A percentile compares a stretch with the other conserved stretches of the same genome.
Evolutionary conservation across 176 grass and related monocot species (phyloP).

Genomic region (Oryza glumipatula): DNA sequence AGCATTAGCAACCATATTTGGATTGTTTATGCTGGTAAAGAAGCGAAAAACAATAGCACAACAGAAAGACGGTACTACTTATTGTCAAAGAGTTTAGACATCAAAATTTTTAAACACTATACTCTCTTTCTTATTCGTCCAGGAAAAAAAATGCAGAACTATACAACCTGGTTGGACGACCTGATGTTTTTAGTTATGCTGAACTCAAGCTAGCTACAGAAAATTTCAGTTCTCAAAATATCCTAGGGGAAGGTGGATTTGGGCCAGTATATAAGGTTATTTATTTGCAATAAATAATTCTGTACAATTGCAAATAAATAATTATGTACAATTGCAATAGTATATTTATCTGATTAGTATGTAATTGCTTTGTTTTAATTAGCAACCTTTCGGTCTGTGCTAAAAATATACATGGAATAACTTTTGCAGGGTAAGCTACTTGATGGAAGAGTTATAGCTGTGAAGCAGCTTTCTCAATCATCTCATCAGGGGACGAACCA

Average conservation of each 20-base stretch:
- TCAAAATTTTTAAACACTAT: not conserved
- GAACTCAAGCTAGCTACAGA: constrained; percentile 33
- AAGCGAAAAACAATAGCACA: constrained; percentile 43
- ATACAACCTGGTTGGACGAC: constrained; percentile 26
- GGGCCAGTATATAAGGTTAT: constrained; percentile 64
- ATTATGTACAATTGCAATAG: not conserved
- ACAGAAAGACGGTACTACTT: constrained; percentile 40
- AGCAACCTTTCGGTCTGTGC: not conserved
- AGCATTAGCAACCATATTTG: constrained; percentile 36
- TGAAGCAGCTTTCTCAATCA: constrained; percentile 54
- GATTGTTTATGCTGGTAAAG: constrained; percentile 41
- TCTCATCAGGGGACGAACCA: constrained; percentile 59
- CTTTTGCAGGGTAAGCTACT: constrained; percentile 39
- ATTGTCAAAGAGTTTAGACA: not conserved
- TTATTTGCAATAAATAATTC: not conserved
- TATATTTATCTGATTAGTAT: not conserved
- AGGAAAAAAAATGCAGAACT: not conserved
- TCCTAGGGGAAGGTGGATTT: constrained; percentile 69
- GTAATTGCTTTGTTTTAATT: not conserved
- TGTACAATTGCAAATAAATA: not conserved
- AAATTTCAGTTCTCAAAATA: constrained; percentile 55
- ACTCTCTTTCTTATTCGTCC: not conserved
- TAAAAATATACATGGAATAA: not conserved
- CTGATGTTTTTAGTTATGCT: constrained; percentile 26
- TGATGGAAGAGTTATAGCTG: constrained; percentile 57